phyloP scores from a whole-genome alignment of 176 grass and related monocot genomes.

The Puya raimondii region DNA sequence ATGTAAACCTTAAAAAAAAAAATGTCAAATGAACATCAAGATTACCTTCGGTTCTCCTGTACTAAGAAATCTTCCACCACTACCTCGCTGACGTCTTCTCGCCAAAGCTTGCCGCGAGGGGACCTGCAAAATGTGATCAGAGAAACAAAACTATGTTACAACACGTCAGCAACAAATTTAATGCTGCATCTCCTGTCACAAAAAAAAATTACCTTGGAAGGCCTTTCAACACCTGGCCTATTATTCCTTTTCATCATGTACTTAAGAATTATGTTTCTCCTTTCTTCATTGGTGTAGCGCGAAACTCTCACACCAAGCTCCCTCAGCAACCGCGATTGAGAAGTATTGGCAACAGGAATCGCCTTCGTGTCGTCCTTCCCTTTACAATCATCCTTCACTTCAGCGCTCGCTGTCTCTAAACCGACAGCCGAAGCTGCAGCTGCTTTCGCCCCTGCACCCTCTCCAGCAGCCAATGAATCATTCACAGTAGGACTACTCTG shows the following conservation, averaged over 20 bases:
- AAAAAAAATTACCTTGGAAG: slow-evolving; percentile 39
- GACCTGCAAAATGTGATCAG: slow-evolving; percentile 39
- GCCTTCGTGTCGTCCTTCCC: slow-evolving; percentile 15
- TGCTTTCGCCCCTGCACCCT: neutral
- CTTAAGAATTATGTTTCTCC: slow-evolving; percentile 63
- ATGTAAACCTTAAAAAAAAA: slow-evolving; percentile 5
- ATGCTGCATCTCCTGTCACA: neutral
- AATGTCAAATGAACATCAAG: neutral
- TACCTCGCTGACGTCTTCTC: slow-evolving; percentile 49
- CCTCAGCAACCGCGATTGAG: slow-evolving; percentile 26
- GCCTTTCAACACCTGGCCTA: slow-evolving; percentile 36
- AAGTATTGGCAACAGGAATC: slow-evolving; percentile 14
- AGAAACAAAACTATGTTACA: slow-evolving; percentile 1
- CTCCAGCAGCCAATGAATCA: neutral
- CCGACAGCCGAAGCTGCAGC: neutral
- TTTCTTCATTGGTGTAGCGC: slow-evolving; percentile 49
- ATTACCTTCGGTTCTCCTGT: slow-evolving; percentile 37
- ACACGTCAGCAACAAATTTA: neutral
- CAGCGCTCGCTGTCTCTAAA: neutral
- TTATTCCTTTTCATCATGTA: slow-evolving; percentile 59
- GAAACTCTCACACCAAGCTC: slow-evolving; percentile 37
- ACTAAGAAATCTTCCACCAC: slow-evolving; percentile 63
- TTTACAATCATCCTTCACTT: slow-evolving; percentile 10
- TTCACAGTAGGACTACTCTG: neutral
- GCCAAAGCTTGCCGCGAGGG: slow-evolving; percentile 58